Conservation (phyloP, 163 green algal species). For the Scenedesmus sp. region DNA sequence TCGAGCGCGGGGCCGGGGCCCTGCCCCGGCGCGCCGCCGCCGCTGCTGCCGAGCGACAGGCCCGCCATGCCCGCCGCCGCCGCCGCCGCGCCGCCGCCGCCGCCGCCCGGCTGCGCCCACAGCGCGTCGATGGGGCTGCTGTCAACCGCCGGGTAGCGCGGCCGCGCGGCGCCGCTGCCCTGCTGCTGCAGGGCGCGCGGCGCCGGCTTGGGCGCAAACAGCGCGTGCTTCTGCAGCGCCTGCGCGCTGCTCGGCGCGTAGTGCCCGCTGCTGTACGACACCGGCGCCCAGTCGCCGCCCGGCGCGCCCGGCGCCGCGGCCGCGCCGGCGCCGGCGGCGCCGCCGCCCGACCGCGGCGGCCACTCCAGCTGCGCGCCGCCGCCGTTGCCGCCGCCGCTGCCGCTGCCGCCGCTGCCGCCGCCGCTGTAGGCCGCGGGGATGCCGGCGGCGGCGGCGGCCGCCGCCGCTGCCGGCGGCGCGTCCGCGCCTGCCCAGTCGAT, state of each 20-base stretch:
- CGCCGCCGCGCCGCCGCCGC: constrained; percentile 20
- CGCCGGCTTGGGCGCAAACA: constrained; percentile 34
- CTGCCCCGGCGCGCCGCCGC: background rate
- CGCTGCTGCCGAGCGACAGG: background rate
- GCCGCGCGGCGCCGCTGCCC: constrained; percentile 24
- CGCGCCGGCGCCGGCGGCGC: background rate
- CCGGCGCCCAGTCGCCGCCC: constrained; percentile 10
- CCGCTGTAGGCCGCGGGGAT: background rate
- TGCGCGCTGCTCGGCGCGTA: constrained; percentile 31
- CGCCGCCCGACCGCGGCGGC: background rate
- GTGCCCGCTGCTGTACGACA: constrained; percentile 35
- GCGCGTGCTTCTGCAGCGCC: constrained; percentile 40
- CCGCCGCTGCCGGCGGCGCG: constrained; percentile 22
- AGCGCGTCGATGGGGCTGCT: constrained; percentile 14
- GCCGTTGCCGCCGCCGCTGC: background rate
- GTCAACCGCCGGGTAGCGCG: constrained; percentile 65
- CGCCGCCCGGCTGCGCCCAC: constrained; percentile 6
- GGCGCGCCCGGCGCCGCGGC: background rate
- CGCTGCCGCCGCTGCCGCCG: background rate
- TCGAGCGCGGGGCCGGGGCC: constrained; percentile 23
- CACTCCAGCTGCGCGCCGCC: constrained; percentile 2
- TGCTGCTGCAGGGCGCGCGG: constrained; percentile 7
- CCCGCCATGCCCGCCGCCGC: constrained; percentile 1
- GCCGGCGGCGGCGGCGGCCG: too few relatives aligned
- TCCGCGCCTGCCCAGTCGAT: constrained; percentile 57